Evolutionary conservation across 129 eudicot species (phyloP).

Genomic region (Chrysanthemum makinoi): DNA sequence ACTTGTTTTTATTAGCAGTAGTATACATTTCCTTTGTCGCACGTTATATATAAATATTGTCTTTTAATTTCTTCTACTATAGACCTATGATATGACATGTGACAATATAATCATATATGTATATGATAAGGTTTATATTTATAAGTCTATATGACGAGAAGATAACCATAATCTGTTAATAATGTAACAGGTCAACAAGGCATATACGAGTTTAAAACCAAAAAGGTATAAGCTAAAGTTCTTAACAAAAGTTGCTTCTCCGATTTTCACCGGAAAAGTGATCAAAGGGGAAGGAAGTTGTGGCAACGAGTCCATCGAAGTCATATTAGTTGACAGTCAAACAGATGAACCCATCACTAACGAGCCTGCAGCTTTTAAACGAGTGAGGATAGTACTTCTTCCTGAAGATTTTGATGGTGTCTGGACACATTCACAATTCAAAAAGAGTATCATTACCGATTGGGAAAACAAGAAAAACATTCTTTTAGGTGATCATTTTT

Average conservation of each 20-base stretch:
- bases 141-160: background rate
- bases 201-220: background rate
- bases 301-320: background rate
- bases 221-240: slow-evolving; percentile 7
- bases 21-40: too few species aligned
- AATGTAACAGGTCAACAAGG: background rate
- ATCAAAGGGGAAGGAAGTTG: background rate
- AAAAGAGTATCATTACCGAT: background rate
- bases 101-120: background rate
- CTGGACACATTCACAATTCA: slow-evolving; percentile 1
- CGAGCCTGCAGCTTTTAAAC: background rate
- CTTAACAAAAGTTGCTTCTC: slow-evolving; percentile 3
- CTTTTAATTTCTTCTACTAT: too few species aligned
- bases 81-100: too few species aligned
- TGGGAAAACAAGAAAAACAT: background rate
- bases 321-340: background rate
- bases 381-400: slow-evolving; percentile 16
- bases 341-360: background rate
- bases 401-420: background rate
- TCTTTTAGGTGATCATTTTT: background rate
- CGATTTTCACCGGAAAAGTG: background rate
- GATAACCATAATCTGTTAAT: background rate
- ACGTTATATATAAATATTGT: too few species aligned
- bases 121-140: background rate
- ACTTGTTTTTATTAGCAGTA: too few species aligned